Evolutionary conservation across 495 filamentous ascomycete genomes (phyloP).

Genomic region (Tirmania nivea): DNA sequence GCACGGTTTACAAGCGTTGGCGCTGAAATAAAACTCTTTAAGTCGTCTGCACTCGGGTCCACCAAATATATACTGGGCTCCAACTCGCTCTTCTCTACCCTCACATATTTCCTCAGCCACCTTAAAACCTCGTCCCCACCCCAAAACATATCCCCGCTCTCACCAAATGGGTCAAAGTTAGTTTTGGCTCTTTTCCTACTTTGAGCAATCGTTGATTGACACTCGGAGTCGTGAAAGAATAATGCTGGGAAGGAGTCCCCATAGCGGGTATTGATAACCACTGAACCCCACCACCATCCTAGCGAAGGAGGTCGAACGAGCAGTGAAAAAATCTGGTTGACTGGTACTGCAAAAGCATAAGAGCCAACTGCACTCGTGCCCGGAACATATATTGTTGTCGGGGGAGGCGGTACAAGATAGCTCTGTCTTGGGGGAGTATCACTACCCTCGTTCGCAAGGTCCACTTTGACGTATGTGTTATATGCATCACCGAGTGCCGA

Average conservation of each 20-base stretch:
- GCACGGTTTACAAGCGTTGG: conserved; percentile 23
- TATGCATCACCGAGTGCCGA: conserved; percentile 67
- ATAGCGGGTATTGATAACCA: conserved; percentile 74
- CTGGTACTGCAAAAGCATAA: conserved; percentile 82
- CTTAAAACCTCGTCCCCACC: conserved; percentile 87
- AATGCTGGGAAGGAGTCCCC: conserved; percentile 86
- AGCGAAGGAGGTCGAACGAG: conserved; percentile 79
- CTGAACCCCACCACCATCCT: conserved; percentile 93
- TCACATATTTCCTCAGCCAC: conserved; percentile 69
- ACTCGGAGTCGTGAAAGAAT: conserved; percentile 95
- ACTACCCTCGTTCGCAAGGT: conserved; percentile 49
- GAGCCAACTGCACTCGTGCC: conserved; percentile 42
- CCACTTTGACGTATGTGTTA: conserved; percentile 83
- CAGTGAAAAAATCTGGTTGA: conserved; percentile 73
- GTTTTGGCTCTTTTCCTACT: conserved; percentile 66
- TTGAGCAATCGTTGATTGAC: conserved; percentile 82
- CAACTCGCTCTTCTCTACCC: conserved; percentile 56
- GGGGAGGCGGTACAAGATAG: conserved; percentile 80
- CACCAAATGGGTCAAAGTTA: conserved; percentile 74
- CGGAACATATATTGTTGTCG: conserved; percentile 41
- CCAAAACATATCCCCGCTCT: conserved; percentile 77
- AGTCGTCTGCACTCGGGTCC: conserved; percentile 68
- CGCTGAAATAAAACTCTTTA: conserved; percentile 51
- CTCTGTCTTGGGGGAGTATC: conserved; percentile 55
- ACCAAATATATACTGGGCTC: conserved; percentile 81